phyloP scores from a whole-genome alignment of 371 early-diverging fungal species.

The Apophysomyces elegans region DNA sequence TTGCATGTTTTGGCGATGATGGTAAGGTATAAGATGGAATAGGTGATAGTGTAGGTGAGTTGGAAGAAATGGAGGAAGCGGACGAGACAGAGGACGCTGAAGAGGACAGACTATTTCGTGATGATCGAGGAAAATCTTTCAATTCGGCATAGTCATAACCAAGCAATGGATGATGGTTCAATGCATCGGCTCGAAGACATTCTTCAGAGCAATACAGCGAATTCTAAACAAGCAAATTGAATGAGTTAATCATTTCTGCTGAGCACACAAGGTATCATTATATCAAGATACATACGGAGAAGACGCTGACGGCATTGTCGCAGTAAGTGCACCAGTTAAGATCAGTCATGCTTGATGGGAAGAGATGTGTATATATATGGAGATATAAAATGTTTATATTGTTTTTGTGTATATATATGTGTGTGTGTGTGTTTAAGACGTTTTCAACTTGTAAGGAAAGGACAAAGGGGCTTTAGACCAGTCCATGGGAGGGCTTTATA shows the following conservation, averaged over 20 bases:
- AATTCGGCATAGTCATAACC: slow-evolving; percentile 37
- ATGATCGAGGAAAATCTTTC: slow-evolving; percentile 34
- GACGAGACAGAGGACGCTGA: slow-evolving; percentile 5
- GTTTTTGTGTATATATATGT: too few relatives aligned
- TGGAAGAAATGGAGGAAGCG: slow-evolving; percentile 13
- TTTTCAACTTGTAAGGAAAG: not conserved
- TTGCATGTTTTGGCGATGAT: slow-evolving; percentile 15
- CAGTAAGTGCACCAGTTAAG: slow-evolving; percentile 49
- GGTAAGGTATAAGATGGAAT: slow-evolving; percentile 18
- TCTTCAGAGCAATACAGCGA: slow-evolving; percentile 38
- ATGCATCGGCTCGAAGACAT: slow-evolving; percentile 32
- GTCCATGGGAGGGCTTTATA: not conserved
- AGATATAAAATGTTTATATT: too few relatives aligned
- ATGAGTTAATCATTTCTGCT: not conserved
- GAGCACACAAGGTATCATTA: too few relatives aligned
- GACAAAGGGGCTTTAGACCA: not conserved
- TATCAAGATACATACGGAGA: slow-evolving; percentile 6
- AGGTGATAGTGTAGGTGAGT: slow-evolving; percentile 26
- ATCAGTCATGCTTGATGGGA: not conserved
- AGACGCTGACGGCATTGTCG: slow-evolving; percentile 37
- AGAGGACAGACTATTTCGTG: slow-evolving; percentile 9
- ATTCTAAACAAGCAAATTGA: slow-evolving; percentile 21
- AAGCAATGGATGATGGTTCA: slow-evolving; percentile 32
- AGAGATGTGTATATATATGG: too few relatives aligned
- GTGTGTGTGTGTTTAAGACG: not conserved